phyloP scores from a whole-genome alignment of 129 eudicot genomes.

The Smallanthus sonchifolius region DNA sequence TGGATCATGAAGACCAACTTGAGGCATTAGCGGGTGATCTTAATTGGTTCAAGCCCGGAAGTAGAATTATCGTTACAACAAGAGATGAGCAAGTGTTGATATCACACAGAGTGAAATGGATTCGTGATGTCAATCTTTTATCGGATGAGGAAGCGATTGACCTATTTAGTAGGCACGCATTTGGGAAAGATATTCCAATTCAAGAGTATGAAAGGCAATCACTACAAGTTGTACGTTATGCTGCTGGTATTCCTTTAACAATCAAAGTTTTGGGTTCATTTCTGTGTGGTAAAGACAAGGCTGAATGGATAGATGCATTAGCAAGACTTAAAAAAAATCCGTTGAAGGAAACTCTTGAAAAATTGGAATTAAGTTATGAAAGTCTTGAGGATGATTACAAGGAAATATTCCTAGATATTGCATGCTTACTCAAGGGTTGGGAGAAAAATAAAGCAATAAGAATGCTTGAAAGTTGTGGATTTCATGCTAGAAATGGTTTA shows the following conservation, averaged over 20 bases:
- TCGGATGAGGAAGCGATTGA: constrained; percentile 7
- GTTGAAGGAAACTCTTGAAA: constrained; percentile 13
- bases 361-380: constrained; percentile 37
- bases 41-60: neutral
- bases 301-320: constrained; percentile 31
- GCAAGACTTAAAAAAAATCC: constrained; percentile 21
- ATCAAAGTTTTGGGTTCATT: constrained; percentile 13
- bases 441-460: neutral
- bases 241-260: constrained; percentile 27
- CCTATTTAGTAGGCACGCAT: constrained; percentile 40
- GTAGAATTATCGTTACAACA: neutral
- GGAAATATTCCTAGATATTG: constrained; percentile 31
- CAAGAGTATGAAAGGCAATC: constrained; percentile 14
- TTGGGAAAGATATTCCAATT: constrained; percentile 30
- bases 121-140: neutral
- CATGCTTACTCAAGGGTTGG: constrained; percentile 22
- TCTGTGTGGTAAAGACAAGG: constrained; percentile 20
- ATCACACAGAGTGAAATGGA: neutral
- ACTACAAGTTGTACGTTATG: constrained; percentile 21
- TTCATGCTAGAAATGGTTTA: constrained; percentile 19
- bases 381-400: constrained; percentile 36
- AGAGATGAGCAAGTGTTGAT: neutral
- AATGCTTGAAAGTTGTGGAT: constrained; percentile 17
- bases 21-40: neutral
- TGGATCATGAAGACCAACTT: neutral